Base-by-base conservation (phyloP, 2,329 filamentous ascomycete genomes). In the Pyricularia sp. region DNA sequence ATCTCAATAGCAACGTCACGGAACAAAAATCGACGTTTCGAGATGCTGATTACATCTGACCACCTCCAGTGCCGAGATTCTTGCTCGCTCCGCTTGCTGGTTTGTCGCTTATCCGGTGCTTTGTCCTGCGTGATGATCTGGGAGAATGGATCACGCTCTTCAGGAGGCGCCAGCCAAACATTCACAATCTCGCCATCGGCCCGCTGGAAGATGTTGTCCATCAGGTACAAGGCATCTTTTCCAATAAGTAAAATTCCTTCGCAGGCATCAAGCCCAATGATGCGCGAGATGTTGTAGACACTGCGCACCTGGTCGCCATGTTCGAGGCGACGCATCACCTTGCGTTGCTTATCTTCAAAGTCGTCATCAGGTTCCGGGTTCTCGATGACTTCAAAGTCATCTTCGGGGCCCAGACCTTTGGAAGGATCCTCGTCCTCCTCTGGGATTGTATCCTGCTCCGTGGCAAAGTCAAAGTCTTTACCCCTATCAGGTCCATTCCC, bases 271-370 rank as follows among this genome's bases (percentile, higher is more conserved):
- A 99, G 81, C 10, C 94, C 94, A 35, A 96, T 88, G 65, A 99
- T 93, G 12, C 94, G 88, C 19, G 94, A 97, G 62, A 97, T 88
- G 70, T 99, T 99, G 80, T 91, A 96, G 1, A 97, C 91, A 65
- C 91, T 89, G 73, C 97, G 91, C 1, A 99, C 93, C 65, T 93
- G 85, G 71, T 99, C 94, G 5, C 93, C 92, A 13, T 89, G 88
- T 70, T 96, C 89, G 12, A 99, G 81, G 68, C 91, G 93, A 63
- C 94, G 85, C 91, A 97, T 96, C 60, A 99, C 93, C 75, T 97
- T 97, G 60, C 96, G 85, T 72, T 99, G 97, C 78, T 97, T 97
- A 75, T 99, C 96, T 75, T 99, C 96, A 68, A 96, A 96, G 1
- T 87, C 88, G 69, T 88, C 86, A 16, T 87, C 84, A 1, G 77